These are phyloP conservation scores for Solanum virginianum DNA, from an alignment of 257 asterid genomes.

Conservation along the genomic window DNA sequence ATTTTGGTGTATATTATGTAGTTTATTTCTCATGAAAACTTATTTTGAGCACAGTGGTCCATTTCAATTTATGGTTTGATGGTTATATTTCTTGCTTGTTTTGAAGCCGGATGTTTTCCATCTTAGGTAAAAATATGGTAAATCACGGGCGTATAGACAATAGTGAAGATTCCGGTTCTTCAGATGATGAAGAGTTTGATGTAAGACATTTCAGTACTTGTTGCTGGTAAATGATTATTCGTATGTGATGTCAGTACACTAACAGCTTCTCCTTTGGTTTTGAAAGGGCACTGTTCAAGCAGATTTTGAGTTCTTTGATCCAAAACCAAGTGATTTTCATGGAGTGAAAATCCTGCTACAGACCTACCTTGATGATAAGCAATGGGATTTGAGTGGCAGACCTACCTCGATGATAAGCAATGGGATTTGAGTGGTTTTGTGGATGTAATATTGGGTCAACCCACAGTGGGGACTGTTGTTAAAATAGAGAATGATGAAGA, in stretches of 20 bases:
- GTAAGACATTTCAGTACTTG: slow-evolving; percentile 13
- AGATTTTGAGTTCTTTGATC: slow-evolving; percentile 88
- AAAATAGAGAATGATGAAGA: slow-evolving; percentile 80
- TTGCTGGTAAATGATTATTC: background rate
- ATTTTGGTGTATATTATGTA: background rate
- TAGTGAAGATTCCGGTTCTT: slow-evolving; percentile 25
- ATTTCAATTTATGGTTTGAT: background rate
- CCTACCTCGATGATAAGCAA: slow-evolving; percentile 53
- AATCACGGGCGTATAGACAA: slow-evolving; percentile 7
- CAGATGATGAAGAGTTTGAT: slow-evolving; percentile 57
- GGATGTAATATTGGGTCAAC: slow-evolving; percentile 73
- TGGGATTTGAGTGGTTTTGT: slow-evolving; percentile 94
- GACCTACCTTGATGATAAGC: slow-evolving; percentile 52
- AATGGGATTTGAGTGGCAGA: slow-evolving; percentile 85
- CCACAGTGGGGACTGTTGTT: slow-evolving; percentile 81
- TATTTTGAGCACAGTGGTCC: background rate
- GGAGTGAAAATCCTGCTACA: slow-evolving; percentile 80
- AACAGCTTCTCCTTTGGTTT: background rate
- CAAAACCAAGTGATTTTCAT: slow-evolving; percentile 78
- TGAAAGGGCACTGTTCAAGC: slow-evolving; percentile 74
- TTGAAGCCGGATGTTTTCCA: background rate
- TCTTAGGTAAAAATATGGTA: slow-evolving; percentile 22
- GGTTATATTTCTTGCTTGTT: background rate
- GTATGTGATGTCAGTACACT: background rate
- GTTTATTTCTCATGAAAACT: background rate